A percentile compares a stretch with the other conserved stretches of the same genome.
These are phyloP conservation scores for Aaosphaeria arxii DNA, from an alignment of 2,329 filamentous ascomycete species.

Conservation along the genomic window DNA sequence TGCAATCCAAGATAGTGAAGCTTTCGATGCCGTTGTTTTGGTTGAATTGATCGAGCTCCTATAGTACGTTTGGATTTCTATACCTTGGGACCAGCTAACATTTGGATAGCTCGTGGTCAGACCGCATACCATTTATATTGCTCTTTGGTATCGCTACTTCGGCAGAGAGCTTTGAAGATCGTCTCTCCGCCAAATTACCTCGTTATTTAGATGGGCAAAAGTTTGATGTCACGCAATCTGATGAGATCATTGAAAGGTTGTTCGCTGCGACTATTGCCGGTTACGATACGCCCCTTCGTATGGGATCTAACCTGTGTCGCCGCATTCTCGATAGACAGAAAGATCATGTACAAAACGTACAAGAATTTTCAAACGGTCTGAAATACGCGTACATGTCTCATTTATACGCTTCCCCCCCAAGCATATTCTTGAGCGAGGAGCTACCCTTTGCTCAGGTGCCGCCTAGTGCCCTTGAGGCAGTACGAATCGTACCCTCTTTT, in stretches of 20 bases:
- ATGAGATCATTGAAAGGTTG: slow-evolving; percentile 68
- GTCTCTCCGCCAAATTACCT: slow-evolving; percentile 66
- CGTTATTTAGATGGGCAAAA: slow-evolving; percentile 66
- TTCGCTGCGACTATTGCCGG: slow-evolving; percentile 65
- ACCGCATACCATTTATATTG: slow-evolving; percentile 73
- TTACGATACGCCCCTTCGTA: slow-evolving; percentile 53
- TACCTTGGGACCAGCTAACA: slow-evolving; percentile 14
- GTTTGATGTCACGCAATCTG: slow-evolving; percentile 74
- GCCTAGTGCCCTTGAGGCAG: slow-evolving; percentile 62
- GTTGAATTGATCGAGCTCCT: slow-evolving; percentile 69
- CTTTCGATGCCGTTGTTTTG: slow-evolving; percentile 70
- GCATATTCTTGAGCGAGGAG: slow-evolving; percentile 54
- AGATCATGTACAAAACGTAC: slow-evolving; percentile 74
- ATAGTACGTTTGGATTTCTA: slow-evolving; percentile 48
- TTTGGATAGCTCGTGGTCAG: slow-evolving; percentile 59
- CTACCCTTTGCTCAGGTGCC: slow-evolving; percentile 45
- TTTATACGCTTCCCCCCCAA: slow-evolving; percentile 76
- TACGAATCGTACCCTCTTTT: slow-evolving; percentile 70
- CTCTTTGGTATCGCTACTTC: slow-evolving; percentile 81
- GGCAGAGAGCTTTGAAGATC: slow-evolving; percentile 73
- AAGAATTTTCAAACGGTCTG: slow-evolving; percentile 67
- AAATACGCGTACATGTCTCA: slow-evolving; percentile 85
- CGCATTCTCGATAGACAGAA: slow-evolving; percentile 68
- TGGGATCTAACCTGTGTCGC: slow-evolving; percentile 63
- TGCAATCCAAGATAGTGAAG: slow-evolving; percentile 78